Percentiles rank a stretch among this genome's conserved stretches.
These are phyloP conservation scores for Boletus edulis DNA, from an alignment of 768 basidiomycete species.

Conservation along the genomic window DNA sequence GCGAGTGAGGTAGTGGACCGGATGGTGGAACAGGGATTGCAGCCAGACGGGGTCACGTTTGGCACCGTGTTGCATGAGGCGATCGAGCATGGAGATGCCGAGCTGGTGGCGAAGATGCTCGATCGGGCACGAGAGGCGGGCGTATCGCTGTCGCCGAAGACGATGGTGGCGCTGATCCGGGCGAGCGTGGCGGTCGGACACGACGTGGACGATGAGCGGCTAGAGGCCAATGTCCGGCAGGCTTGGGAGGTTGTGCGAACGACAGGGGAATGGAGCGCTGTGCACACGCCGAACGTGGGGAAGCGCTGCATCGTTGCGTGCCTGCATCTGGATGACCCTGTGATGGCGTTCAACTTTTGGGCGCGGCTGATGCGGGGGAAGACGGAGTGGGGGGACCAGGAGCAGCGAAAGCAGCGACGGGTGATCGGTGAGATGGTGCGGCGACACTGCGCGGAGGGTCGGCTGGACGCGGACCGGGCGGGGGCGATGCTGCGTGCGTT, in stretches of 20 bases:
- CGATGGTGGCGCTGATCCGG: constrained; percentile 47
- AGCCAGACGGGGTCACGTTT: constrained; percentile 53
- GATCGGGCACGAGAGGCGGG: constrained; percentile 36
- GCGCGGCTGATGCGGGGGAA: constrained; percentile 40
- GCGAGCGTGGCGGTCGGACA: constrained; percentile 32
- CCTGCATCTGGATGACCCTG: constrained; percentile 46
- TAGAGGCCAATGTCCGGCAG: constrained; percentile 36
- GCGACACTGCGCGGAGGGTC: constrained; percentile 24
- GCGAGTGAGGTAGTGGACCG: constrained; percentile 48
- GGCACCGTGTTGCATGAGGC: constrained; percentile 65
- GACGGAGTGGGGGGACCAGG: constrained; percentile 47
- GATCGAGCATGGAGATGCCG: constrained; percentile 39
- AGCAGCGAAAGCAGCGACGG: constrained; percentile 43
- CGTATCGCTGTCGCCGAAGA: constrained; percentile 44
- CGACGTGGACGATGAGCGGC: constrained; percentile 24
- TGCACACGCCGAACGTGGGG: constrained; percentile 47
- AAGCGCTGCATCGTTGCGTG: constrained; percentile 49
- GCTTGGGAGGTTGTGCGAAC: constrained; percentile 43
- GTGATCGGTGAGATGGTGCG: constrained; percentile 38
- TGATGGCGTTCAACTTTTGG: constrained; percentile 65
- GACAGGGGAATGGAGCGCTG: constrained; percentile 33
- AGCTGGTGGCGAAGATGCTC: constrained; percentile 45
- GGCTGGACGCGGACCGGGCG: constrained; percentile 20
- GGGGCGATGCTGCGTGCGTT: constrained; percentile 21
- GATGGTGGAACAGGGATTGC: constrained; percentile 48